These are phyloP conservation scores for Trypanosoma vivax DNA, from an alignment of 208 protist species.

Conservation along the genomic window DNA sequence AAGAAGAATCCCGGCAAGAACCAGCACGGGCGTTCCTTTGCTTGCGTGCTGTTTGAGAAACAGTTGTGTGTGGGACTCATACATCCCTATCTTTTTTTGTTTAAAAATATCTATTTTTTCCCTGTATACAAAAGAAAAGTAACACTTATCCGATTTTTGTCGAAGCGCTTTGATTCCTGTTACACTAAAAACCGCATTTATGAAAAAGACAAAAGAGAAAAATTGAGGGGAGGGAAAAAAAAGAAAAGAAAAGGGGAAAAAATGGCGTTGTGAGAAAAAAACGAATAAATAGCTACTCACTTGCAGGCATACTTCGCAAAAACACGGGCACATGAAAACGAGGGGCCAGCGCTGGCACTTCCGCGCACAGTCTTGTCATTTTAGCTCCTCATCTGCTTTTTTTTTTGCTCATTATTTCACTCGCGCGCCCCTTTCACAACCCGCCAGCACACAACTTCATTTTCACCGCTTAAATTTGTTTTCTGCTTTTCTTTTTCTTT, in stretches of 20 bases:
- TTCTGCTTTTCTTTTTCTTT: neutral
- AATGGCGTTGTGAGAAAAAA: constrained; percentile 8
- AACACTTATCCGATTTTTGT: no score
- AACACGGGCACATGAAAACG: neutral
- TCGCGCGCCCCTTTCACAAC: no score
- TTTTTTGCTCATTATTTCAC: no score
- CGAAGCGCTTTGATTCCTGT: no score
- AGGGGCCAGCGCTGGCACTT: neutral
- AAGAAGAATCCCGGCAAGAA: constrained; percentile 31
- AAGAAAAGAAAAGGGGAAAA: constrained; percentile 1
- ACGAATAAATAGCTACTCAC: neutral
- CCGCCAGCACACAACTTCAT: no score
- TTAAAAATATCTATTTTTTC: constrained; percentile 2
- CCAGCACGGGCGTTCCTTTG: constrained; percentile 31
- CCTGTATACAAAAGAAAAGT: no score
- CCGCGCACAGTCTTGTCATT: neutral
- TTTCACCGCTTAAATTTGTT: neutral
- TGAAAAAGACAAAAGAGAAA: constrained; percentile 14
- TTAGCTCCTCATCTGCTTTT: no score
- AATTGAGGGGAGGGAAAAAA: neutral
- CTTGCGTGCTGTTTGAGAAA: constrained; percentile 27
- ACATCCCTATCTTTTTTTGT: constrained; percentile 16
- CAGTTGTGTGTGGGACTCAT: constrained; percentile 13
- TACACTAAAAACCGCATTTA: neutral
- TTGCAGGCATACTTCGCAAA: neutral